These are phyloP conservation scores for Phytophthora megakarya DNA, from an alignment of 352 stramenopile species.

Conservation along the genomic window DNA sequence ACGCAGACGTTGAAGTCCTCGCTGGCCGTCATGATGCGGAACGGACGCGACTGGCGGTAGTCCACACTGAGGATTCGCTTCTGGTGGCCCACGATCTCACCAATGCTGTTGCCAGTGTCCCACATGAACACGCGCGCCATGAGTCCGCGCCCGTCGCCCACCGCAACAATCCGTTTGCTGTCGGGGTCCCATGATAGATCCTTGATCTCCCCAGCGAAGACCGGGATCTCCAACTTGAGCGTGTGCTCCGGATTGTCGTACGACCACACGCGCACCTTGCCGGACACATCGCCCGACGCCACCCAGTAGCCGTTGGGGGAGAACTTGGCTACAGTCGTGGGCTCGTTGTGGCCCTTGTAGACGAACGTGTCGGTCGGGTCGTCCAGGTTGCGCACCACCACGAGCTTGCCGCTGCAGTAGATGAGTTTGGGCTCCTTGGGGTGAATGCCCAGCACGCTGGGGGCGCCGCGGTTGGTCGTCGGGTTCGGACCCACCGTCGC, in stretches of 20 bases:
- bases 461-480: constrained; percentile 70
- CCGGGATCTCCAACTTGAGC: constrained; percentile 93
- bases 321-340: constrained; percentile 93
- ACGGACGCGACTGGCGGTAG: constrained; percentile 94
- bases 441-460: constrained; percentile 74
- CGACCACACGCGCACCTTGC: constrained; percentile 95
- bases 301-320: constrained; percentile 96
- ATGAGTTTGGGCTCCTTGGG: constrained; percentile 91
- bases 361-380: constrained; percentile 90
- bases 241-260: constrained; percentile 97
- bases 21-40: constrained; percentile 94
- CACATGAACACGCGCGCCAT: constrained; percentile 94
- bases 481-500: constrained; percentile 70
- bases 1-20: constrained; percentile 97
- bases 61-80: constrained; percentile 93
- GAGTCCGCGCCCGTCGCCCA: constrained; percentile 82
- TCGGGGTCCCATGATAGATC: constrained; percentile 96
- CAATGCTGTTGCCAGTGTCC: constrained; percentile 96
- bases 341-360: constrained; percentile 95
- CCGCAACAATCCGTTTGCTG: constrained; percentile 93
- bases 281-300: constrained; percentile 87
- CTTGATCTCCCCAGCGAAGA: constrained; percentile 91
- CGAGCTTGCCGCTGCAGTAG: constrained; percentile 92
- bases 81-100: constrained; percentile 94
- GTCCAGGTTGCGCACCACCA: constrained; percentile 89